Percentiles rank a stretch among this genome's conserved stretches.
phyloP scores from a whole-genome alignment of 768 basidiomycete species.

The Russula emetica region DNA sequence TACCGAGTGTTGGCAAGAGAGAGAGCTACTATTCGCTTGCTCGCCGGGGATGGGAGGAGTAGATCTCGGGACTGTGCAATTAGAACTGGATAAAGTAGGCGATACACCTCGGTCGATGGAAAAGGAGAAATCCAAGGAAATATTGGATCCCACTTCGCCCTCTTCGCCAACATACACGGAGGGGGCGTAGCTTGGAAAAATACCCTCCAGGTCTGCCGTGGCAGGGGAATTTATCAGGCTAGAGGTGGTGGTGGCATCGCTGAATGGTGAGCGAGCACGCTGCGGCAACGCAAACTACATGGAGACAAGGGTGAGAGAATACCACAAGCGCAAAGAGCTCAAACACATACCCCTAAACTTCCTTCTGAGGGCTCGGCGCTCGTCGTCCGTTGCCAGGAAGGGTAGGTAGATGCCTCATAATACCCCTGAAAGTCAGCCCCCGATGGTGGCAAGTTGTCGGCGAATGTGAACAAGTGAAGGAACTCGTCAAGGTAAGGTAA shows the following conservation, averaged over 20 bases:
- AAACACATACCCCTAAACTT: not conserved
- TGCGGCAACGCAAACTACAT: not conserved
- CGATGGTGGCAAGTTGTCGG: not conserved
- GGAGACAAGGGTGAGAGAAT: not conserved
- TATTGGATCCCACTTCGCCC: not conserved
- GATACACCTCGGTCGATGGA: not conserved
- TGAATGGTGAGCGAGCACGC: not conserved
- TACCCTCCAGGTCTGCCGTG: not conserved
- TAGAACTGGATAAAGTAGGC: not conserved
- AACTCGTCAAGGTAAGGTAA: not conserved
- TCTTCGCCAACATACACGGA: not conserved
- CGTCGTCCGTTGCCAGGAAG: not conserved
- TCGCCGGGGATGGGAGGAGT: not conserved
- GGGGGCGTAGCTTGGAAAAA: not conserved
- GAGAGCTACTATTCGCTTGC: not conserved
- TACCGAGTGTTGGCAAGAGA: conserved; percentile 3
- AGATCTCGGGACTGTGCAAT: too few species aligned
- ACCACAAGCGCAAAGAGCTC: not conserved
- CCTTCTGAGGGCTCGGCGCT: not conserved
- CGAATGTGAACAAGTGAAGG: not conserved
- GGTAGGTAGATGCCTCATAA: too few species aligned
- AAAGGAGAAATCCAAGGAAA: not conserved
- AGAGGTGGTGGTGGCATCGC: not conserved
- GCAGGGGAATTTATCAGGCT: not conserved
- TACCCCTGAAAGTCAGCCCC: too few species aligned